Evolutionary conservation across 345 rosid species (phyloP), one percentile per base, ranked within the genome.

Genomic region (Aegle marmelos): DNA sequence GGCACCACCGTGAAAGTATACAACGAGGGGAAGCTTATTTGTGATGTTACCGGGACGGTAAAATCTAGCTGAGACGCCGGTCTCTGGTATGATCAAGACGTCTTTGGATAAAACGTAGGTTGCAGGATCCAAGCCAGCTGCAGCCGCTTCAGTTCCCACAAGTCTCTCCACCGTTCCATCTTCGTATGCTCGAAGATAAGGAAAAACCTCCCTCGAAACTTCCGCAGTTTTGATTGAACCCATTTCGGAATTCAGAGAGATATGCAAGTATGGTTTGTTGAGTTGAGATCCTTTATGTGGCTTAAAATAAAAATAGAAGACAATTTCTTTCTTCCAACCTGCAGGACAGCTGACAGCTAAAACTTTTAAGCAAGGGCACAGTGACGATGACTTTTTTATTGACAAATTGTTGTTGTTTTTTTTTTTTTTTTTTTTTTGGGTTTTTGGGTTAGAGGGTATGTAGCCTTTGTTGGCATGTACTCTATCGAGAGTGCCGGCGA

Each of bases 1-100:
- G n/a, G 89, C 97, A 9, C 98, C 98, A 0, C 98, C 98, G 17
- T 95, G 98, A 45, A 87, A 86, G 83, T 93, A 95, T 41, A 93
- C 77, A 14, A 87, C 89, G 21, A 95, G 87, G 4, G 98, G 97
- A 70, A 93, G 86, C 58, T 86, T 90, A 45, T 25, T 75, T 70
- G 13, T 22, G 25, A 78, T 70, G 19, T 73, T 37, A 37, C 6
- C 76, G 27, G 97, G 95, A 37, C 83, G 82, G 84, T 93, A 94
- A 66, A 94, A 76, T 63, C 97, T 80, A 61, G 92, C 97, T 0
- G 93, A 82, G 58, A 93, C 75, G 0, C 81, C 84, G 25, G 89
- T 88, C 76, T 88, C 78, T 0, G 89, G 85, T 72, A 83, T 36
- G 74, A 94, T 82, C 21, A 85, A 53, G 76, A 86, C 84, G 83